Evolutionary conservation across 495 filamentous ascomycete genomes (phyloP).

Genomic region (Neurospora sp.): DNA sequence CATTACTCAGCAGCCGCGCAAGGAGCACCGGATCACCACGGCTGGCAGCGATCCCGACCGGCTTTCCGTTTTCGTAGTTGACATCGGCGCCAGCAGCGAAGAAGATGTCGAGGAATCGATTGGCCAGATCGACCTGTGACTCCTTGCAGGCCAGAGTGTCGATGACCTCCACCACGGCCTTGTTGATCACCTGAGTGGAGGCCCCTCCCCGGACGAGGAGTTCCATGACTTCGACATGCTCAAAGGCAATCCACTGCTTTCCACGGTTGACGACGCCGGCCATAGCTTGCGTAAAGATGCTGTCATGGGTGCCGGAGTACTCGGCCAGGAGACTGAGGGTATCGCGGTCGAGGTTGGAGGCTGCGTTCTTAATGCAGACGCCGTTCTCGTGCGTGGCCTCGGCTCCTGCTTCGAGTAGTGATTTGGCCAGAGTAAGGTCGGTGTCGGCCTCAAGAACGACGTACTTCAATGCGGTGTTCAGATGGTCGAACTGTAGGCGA

Average conservation of each 20-base stretch:
- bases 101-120: conserved; percentile 22
- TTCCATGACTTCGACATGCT: conserved; percentile 24
- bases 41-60: conserved; percentile 25
- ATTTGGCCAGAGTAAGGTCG: conserved; percentile 11
- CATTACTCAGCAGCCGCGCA: conserved; percentile 21
- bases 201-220: conserved; percentile 30
- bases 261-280: conserved; percentile 10
- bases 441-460: conserved; percentile 12
- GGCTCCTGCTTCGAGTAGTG: conserved; percentile 17
- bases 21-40: conserved; percentile 27
- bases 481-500: conserved; percentile 16
- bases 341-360: conserved; percentile 15
- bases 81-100: conserved; percentile 29
- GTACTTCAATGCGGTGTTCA: conserved; percentile 20
- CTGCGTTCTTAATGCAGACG: conserved; percentile 20
- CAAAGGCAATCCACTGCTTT: conserved; percentile 23
- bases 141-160: conserved; percentile 20
- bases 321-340: conserved; percentile 12
- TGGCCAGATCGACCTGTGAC: conserved; percentile 16
- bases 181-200: conserved; percentile 19
- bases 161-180: conserved; percentile 29
- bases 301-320: conserved; percentile 3
- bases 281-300: conserved; percentile 15
- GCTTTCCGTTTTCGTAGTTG: conserved; percentile 33
- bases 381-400: conserved; percentile 17